Base-by-base conservation (phyloP, 495 filamentous ascomycete genomes). In the Penicillium longicatenatum region DNA sequence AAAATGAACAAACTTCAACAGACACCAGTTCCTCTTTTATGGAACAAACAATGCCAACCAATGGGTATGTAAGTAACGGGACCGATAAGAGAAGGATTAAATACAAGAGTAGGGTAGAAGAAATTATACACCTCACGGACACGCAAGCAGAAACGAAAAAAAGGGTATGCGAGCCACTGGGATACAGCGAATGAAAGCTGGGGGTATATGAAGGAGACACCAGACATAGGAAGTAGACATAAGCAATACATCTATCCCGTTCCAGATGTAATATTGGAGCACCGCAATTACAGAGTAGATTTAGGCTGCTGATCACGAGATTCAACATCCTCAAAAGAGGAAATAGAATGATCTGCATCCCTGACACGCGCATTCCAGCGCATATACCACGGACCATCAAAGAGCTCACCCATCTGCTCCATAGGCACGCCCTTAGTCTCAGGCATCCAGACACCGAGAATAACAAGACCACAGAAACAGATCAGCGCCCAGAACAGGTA, bases 391-490 rank as follows among this genome's bases (percentile, higher is more conserved):
- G 71, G 72, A 3, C 67, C 64, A 45, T 67, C 72, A 42, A 79
- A 79, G 16, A 79, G 65, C 49, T 78, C 75, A 11, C 70, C 75
- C 75, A 79, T 78, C 11, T 60, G 64, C 56, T 79, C 77, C 41
- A 79, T 77, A 24, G 75, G 70, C 2, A 79, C 72, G 1, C 67
- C 68, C 51, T 72, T 76, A 4, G 77, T 79, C 68, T 79, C 77
- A 1, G 77, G 77, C 71, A 77, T 78, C 72, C 70, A 78, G 37
- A 79, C 52, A 14, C 75, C 75, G 7, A 79, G 64, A n/a, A 77
- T 65, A 21, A 78, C 47, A 12, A 79, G n/a, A 6, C 77, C 75
- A 12, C 70, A 33, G 35, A 66, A 61, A 60, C 77, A 78, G 16
- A 79, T 69, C 12, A 69, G 60, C 0, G 73, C 70, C 75, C 74